A percentile compares a stretch with the other conserved stretches of the same genome.
Conservation (phyloP, 345 rosid genomes). For the Triadica sebifera region DNA sequence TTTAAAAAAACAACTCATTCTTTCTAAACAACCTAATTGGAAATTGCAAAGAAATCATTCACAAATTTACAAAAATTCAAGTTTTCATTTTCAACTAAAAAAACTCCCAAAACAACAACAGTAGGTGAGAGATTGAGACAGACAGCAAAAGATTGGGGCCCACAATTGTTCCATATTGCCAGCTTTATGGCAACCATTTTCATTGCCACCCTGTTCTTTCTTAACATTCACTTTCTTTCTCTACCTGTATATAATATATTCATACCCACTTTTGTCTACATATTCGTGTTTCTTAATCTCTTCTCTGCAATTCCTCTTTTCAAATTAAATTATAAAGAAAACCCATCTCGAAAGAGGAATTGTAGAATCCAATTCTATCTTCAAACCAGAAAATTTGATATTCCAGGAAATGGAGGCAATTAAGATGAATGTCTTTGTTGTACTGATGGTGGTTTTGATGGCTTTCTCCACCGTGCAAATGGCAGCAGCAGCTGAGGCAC, state of each 20-base stretch:
- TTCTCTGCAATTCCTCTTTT: not conserved
- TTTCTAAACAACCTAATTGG: not conserved
- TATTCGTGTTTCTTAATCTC: not conserved
- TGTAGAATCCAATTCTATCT: not conserved
- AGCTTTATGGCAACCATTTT: slow-evolving; percentile 20
- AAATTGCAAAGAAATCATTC: not conserved
- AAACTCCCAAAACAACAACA: too few species aligned
- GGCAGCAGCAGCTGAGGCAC: slow-evolving; percentile 39
- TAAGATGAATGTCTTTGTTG: slow-evolving; percentile 32
- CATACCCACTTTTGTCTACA: not conserved
- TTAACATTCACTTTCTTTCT: not conserved
- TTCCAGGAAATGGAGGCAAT: slow-evolving; percentile 28
- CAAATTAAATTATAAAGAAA: not conserved
- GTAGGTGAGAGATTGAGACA: not conserved
- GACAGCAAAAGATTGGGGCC: slow-evolving; percentile 14
- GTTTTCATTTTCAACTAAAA: not conserved
- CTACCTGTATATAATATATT: not conserved
- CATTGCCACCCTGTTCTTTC: slow-evolving; percentile 18
- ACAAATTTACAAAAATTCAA: too few species aligned
- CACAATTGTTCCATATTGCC: not conserved
- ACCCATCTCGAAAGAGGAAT: slow-evolving; percentile 3
- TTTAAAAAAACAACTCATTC: slow-evolving; percentile 1
- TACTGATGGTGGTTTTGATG: slow-evolving; percentile 33
- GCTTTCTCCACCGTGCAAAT: slow-evolving; percentile 26
- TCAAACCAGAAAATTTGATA: not conserved